Evolutionary conservation across 1,139 yeast species (phyloP), one percentile per base, ranked within the genome.

Genomic region (Yarrowia galli): DNA sequence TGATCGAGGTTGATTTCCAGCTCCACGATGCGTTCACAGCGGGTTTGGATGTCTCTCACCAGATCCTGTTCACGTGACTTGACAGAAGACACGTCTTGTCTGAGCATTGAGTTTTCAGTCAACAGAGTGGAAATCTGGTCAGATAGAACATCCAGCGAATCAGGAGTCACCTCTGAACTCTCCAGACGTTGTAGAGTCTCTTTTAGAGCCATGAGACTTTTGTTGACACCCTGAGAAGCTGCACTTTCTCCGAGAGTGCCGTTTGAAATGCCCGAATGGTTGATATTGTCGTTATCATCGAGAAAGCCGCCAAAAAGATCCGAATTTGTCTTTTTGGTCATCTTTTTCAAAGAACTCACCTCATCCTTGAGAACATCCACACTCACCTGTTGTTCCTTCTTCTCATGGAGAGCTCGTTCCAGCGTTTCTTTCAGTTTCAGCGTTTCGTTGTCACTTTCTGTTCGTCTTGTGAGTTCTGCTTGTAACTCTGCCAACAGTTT

Each of bases 11-110:
- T 75, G 35, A 77, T 73, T 70, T 84, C 85, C 43, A 83, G 75
- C 69, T 81, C 83, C 7, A 79, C 80, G 32, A 83, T 76, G n/a
- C 79, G 77, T 43, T 75, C 79, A 67, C 85, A 80, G 23, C 84
- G 79, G 3, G 74, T 76, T 65, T 80, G 82, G 23, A 84, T 72
- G 68, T 83, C 85, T 16, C 75, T 72, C 77, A 82, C 76, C 40
- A 84, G 72, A 10, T 79, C 74, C 32, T 75, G 74, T 69, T 81
- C 82, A 65, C 78, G 72, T 3, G 71, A 69, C 54, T 78, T 80
- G 65, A 68, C 65, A 25, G 66, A 36, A n/a, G 32, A n/a, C n/a
- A 61, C 28, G 56, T 61, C 66, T 46, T 61, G 56, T 3, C 66
- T 10, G 3, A 61, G 49, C 36, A 36, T 22, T 3, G 43, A 22